These are phyloP conservation scores for Venturia carpophila DNA, from an alignment of 2,329 filamentous ascomycete species.

Conservation along the genomic window DNA sequence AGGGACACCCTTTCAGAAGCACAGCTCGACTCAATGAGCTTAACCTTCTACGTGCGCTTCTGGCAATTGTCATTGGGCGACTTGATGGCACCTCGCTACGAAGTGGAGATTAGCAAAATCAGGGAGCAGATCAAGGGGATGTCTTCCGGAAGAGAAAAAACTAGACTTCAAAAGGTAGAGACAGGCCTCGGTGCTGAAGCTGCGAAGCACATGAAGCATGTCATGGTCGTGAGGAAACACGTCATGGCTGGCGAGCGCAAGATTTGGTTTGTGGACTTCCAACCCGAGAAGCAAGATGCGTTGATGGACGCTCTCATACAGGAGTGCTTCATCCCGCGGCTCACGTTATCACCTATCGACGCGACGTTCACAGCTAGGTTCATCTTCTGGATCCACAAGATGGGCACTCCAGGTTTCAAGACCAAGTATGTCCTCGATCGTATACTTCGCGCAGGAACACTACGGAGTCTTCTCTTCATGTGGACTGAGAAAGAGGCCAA, in stretches of 20 bases:
- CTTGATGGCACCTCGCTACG: constrained; percentile 70
- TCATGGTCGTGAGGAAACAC: constrained; percentile 22
- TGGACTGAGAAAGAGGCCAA: constrained; percentile 87
- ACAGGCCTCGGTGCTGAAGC: constrained; percentile 61
- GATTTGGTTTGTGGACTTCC: constrained; percentile 63
- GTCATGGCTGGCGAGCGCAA: constrained; percentile 67
- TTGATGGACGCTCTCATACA: constrained; percentile 75
- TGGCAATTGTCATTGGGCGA: constrained; percentile 86
- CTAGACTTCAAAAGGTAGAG: constrained; percentile 59
- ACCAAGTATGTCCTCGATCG: constrained; percentile 76
- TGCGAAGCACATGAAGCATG: constrained; percentile 15
- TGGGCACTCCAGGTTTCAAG: constrained; percentile 77
- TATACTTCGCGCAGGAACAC: constrained; percentile 73
- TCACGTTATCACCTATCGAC: constrained; percentile 76
- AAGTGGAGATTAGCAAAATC: constrained; percentile 55
- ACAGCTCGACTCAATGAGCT: constrained; percentile 62
- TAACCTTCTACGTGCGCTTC: constrained; percentile 82
- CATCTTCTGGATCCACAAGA: constrained; percentile 78
- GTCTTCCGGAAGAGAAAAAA: constrained; percentile 63
- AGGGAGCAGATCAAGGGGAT: constrained; percentile 39
- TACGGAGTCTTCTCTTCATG: constrained; percentile 77
- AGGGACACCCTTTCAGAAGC: constrained; percentile 52
- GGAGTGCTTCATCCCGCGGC: constrained; percentile 83
- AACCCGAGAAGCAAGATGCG: constrained; percentile 51
- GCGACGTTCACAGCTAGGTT: constrained; percentile 84